These are phyloP conservation scores for Phylloporus scabripes DNA, from an alignment of 768 basidiomycete genomes.

Conservation along the genomic window DNA sequence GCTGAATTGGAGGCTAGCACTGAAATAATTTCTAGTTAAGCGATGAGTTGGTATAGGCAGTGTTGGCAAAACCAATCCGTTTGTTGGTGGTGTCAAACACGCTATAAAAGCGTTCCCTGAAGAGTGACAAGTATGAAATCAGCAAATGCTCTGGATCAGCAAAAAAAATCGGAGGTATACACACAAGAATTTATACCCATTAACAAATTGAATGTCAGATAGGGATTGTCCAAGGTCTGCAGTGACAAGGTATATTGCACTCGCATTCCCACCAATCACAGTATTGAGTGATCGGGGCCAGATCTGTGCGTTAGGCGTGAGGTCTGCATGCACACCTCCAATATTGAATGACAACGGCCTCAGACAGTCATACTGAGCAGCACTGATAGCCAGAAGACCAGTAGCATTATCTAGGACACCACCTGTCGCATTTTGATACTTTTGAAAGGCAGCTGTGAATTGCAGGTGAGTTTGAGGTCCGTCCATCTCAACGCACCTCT, in stretches of 20 bases:
- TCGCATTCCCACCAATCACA: constrained; percentile 16
- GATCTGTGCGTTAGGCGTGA: constrained; percentile 15
- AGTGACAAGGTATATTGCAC: constrained; percentile 22
- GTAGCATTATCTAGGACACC: constrained; percentile 15
- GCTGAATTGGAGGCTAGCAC: not conserved
- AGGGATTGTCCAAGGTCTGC: constrained; percentile 5
- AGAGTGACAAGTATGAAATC: not conserved
- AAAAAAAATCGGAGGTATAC: not conserved
- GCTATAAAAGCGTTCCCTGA: constrained; percentile 36
- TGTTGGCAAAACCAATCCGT: constrained; percentile 38
- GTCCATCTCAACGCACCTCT: not conserved
- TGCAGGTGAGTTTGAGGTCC: not conserved
- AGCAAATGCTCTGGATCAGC: not conserved
- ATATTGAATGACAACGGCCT: constrained; percentile 14
- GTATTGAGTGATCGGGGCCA: constrained; percentile 16
- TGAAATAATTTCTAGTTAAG: not conserved
- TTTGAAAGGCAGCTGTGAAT: constrained; percentile 12
- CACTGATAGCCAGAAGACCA: constrained; percentile 23
- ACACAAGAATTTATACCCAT: constrained; percentile 12
- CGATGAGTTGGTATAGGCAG: constrained; percentile 26
- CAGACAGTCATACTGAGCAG: constrained; percentile 18
- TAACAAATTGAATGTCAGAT: constrained; percentile 8
- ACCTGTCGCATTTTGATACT: constrained; percentile 6
- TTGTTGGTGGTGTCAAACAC: constrained; percentile 6
- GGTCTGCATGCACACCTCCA: constrained; percentile 6